A percentile compares a stretch with the other conserved stretches of the same genome.
phyloP scores from a whole-genome alignment of 805 yeast genomes.

The Alloascoidea africana region DNA sequence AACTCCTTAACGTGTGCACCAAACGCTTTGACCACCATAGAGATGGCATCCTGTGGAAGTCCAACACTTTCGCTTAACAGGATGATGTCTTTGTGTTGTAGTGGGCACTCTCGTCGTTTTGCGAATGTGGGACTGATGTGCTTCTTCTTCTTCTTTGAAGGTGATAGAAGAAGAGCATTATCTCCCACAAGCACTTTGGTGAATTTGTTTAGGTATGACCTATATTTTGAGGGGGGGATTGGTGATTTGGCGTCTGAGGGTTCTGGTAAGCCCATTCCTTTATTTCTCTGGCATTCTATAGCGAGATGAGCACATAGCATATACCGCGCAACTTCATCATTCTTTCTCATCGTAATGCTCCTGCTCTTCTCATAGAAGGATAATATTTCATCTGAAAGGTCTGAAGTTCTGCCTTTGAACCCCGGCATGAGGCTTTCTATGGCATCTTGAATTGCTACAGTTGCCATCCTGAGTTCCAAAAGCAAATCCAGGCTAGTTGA shows the following conservation, averaged over 20 bases:
- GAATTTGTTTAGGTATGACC: background rate
- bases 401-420: too few relatives aligned
- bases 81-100: background rate
- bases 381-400: too few relatives aligned
- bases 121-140: background rate
- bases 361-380: too few relatives aligned
- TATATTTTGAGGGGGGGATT: background rate
- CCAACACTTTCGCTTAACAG: background rate
- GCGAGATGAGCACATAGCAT: too few relatives aligned
- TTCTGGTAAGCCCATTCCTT: conserved; percentile 1
- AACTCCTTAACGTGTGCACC: background rate
- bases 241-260: background rate
- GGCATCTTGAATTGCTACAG: too few relatives aligned
- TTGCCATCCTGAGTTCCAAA: too few relatives aligned
- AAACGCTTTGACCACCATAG: background rate
- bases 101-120: background rate
- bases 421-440: too few relatives aligned
- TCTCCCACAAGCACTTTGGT: background rate
- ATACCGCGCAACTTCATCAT: too few relatives aligned
- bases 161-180: background rate
- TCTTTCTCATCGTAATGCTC: too few relatives aligned
- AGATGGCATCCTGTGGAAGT: background rate
- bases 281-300: too few relatives aligned
- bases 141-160: background rate
- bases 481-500: too few relatives aligned